A percentile compares a stretch with the other conserved stretches of the same genome.
Conservation (phyloP, 2,329 filamentous ascomycete genomes). For the Sporothrix pallida region DNA sequence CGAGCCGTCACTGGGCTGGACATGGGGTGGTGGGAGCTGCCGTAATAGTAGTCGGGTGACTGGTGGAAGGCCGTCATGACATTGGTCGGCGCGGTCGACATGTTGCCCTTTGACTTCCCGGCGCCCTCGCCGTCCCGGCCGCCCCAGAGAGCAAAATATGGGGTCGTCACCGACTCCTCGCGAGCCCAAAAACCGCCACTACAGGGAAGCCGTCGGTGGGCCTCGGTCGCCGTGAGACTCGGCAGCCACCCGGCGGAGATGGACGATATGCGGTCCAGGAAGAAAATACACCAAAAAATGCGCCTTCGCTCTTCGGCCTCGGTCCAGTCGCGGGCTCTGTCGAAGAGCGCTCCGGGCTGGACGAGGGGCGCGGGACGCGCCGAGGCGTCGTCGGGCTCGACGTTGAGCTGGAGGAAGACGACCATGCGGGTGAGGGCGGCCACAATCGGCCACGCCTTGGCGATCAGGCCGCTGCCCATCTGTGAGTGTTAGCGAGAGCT, state of each 20-base stretch:
- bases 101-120: neutral
- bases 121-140: neutral
- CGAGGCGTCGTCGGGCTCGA: conserved; percentile 42
- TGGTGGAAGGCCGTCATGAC: conserved; percentile 4
- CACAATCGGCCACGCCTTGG: conserved; percentile 48
- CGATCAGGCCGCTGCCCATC: conserved; percentile 40
- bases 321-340: conserved; percentile 44
- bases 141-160: conserved; percentile 41
- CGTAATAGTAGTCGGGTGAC: conserved; percentile 14
- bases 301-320: conserved; percentile 42
- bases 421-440: conserved; percentile 48
- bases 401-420: conserved; percentile 46
- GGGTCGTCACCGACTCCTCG: conserved; percentile 44
- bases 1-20: conserved; percentile 8
- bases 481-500: neutral
- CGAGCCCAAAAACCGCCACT: conserved; percentile 45
- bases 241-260: conserved; percentile 45
- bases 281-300: conserved; percentile 50
- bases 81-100: conserved; percentile 2
- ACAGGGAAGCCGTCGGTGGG: conserved; percentile 45
- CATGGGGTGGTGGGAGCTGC: conserved; percentile 19
- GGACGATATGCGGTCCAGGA: conserved; percentile 45
- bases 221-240: conserved; percentile 44
- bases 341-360: conserved; percentile 41
- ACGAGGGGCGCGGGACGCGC: conserved; percentile 39